Conservation (phyloP, 1,284 basidiomycete species). For the Pascua guehoae region DNA sequence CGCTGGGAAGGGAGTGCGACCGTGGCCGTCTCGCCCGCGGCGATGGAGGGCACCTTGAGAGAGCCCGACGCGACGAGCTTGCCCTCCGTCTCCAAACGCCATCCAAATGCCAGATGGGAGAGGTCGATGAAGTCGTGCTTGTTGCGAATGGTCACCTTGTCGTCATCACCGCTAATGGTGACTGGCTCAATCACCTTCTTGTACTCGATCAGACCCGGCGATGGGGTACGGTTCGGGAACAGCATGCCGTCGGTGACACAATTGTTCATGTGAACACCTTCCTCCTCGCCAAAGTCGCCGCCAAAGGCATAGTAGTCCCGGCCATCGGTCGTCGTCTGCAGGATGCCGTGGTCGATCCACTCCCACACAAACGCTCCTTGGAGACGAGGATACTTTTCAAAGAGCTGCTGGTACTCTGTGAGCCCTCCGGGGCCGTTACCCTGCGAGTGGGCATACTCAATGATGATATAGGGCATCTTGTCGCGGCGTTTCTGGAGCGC, state of each 20-base stretch:
- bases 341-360: constrained; percentile 33
- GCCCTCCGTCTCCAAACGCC: constrained; percentile 17
- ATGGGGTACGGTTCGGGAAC: constrained; percentile 24
- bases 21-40: background rate
- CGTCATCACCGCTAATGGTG: background rate
- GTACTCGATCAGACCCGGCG: constrained; percentile 20
- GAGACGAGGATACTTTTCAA: constrained; percentile 20
- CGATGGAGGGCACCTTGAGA: constrained; percentile 5
- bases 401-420: constrained; percentile 22
- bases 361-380: constrained; percentile 33
- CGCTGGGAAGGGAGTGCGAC: constrained; percentile 2
- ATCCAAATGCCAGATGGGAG: constrained; percentile 13
- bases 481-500: constrained; percentile 9
- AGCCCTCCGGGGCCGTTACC: constrained; percentile 27
- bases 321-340: constrained; percentile 7
- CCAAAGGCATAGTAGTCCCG: constrained; percentile 21
- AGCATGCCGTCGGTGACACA: constrained; percentile 26
- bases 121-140: constrained; percentile 17
- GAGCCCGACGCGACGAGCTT: constrained; percentile 3
- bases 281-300: constrained; percentile 30
- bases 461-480: constrained; percentile 19
- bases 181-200: constrained; percentile 22
- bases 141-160: constrained; percentile 4
- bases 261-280: constrained; percentile 21
- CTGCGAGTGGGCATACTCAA: constrained; percentile 27